Evolutionary conservation across 257 asterid genomes (phyloP).

Genomic region (Salvia miltiorrhiza): DNA sequence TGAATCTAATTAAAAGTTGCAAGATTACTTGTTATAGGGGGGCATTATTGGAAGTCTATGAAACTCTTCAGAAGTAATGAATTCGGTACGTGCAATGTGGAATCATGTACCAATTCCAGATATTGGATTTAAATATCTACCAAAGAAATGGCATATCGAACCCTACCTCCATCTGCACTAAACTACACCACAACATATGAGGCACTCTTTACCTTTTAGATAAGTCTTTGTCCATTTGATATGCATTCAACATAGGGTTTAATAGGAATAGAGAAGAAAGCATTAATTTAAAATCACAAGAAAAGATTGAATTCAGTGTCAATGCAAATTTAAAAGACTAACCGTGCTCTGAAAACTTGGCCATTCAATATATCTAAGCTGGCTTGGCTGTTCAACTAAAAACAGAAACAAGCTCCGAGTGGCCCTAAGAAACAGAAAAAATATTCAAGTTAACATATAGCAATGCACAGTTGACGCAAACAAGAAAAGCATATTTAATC

Average conservation of each 20-base stretch:
- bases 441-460: constrained; percentile 20
- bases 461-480: constrained; percentile 14
- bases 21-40: no score
- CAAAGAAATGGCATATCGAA: not conserved
- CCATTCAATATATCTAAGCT: constrained; percentile 59
- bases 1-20: no score
- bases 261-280: not conserved
- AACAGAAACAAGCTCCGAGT: constrained; percentile 41
- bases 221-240: not conserved
- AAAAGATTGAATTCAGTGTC: not conserved
- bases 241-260: not conserved
- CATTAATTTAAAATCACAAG: not conserved
- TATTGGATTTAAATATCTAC: not conserved
- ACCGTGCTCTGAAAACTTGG: constrained; percentile 60
- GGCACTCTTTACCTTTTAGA: no score
- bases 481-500: not conserved
- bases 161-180: not conserved
- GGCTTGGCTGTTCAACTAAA: constrained; percentile 51
- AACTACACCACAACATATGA: not conserved
- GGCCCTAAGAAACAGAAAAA: constrained; percentile 37
- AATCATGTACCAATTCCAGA: not conserved
- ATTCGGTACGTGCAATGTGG: not conserved
- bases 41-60: not conserved
- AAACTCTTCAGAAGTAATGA: not conserved
- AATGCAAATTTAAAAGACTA: constrained; percentile 18